Conservation (phyloP, 805 yeast species). For the Vanderwaltozyma tropicalis region DNA sequence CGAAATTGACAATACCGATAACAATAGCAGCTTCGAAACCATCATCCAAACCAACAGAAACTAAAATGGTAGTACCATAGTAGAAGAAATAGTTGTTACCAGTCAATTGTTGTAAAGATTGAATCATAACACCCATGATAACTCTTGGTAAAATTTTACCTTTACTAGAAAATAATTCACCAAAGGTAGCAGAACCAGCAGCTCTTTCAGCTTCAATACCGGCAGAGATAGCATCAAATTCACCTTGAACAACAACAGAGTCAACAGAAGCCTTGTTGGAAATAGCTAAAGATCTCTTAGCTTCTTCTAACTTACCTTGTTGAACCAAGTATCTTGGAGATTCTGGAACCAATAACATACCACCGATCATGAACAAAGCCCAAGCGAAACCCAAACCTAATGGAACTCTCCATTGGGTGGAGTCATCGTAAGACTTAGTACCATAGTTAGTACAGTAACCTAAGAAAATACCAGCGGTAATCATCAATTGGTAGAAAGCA, state of each 20-base stretch:
- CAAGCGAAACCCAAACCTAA: slow-evolving; percentile 46
- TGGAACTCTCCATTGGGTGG: slow-evolving; percentile 67
- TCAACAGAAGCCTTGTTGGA: slow-evolving; percentile 48
- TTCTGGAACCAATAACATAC: slow-evolving; percentile 52
- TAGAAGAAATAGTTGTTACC: slow-evolving; percentile 62
- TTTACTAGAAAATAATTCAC: slow-evolving; percentile 54
- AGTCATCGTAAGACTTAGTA: slow-evolving; percentile 30
- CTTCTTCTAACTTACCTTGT: slow-evolving; percentile 47
- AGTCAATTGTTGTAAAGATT: slow-evolving; percentile 57
- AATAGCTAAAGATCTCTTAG: slow-evolving; percentile 46
- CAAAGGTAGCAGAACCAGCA: slow-evolving; percentile 61
- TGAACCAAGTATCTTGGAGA: slow-evolving; percentile 61
- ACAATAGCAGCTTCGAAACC: slow-evolving; percentile 51
- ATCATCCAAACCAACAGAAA: slow-evolving; percentile 50
- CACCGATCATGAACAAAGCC: slow-evolving; percentile 32
- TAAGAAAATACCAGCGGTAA: slow-evolving; percentile 64
- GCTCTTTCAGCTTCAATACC: slow-evolving; percentile 50
- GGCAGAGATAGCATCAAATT: slow-evolving; percentile 46
- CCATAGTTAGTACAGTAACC: slow-evolving; percentile 72
- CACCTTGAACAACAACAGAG: slow-evolving; percentile 45
- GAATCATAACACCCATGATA: slow-evolving; percentile 43
- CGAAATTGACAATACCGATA: slow-evolving; percentile 51
- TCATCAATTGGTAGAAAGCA: slow-evolving; percentile 59
- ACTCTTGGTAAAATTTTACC: slow-evolving; percentile 45
- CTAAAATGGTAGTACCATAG: slow-evolving; percentile 54